phyloP scores from a whole-genome alignment of 768 basidiomycete genomes.

The Xerocomellus chrysenteron region DNA sequence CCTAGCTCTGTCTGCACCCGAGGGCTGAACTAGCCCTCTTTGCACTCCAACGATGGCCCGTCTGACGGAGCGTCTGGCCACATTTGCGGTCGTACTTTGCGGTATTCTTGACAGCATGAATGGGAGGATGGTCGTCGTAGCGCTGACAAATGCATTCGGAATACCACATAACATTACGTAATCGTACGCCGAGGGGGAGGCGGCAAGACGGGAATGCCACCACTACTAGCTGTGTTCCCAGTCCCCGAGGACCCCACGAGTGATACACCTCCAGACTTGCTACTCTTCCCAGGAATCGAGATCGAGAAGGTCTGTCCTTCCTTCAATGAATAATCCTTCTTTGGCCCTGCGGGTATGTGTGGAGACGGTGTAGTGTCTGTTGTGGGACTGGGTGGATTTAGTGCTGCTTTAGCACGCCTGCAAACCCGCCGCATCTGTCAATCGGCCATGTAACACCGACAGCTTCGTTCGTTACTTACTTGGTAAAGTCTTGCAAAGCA shows the following conservation, averaged over 20 bases:
- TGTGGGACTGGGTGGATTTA: conserved; percentile 50
- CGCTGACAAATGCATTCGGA: conserved; percentile 10
- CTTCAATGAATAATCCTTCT: conserved; percentile 92
- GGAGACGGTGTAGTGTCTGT: conserved; percentile 51
- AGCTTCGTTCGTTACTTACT: conserved; percentile 42
- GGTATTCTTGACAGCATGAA: conserved; percentile 58
- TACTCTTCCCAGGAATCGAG: conserved; percentile 77
- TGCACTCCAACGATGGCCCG: conserved; percentile 30
- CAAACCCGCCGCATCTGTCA: neutral
- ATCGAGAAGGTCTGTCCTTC: conserved; percentile 96
- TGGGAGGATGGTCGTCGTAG: neutral
- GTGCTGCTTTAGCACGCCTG: conserved; percentile 64
- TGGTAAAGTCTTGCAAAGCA: conserved; percentile 82
- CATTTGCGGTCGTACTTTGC: conserved; percentile 32
- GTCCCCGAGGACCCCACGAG: conserved; percentile 38
- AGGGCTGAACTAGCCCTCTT: conserved; percentile 76
- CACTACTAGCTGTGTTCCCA: conserved; percentile 27
- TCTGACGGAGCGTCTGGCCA: conserved; percentile 27
- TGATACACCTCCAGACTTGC: conserved; percentile 35
- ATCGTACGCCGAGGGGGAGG: conserved; percentile 56
- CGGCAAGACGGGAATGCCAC: conserved; percentile 69
- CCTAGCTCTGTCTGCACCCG: conserved; percentile 77
- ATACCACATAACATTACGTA: conserved; percentile 17
- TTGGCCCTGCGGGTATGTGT: conserved; percentile 71
- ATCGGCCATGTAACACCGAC: neutral